A percentile compares a stretch with the other conserved stretches of the same genome.
Conservation (phyloP, 1,284 basidiomycete species). For the Malassezia psittaci region DNA sequence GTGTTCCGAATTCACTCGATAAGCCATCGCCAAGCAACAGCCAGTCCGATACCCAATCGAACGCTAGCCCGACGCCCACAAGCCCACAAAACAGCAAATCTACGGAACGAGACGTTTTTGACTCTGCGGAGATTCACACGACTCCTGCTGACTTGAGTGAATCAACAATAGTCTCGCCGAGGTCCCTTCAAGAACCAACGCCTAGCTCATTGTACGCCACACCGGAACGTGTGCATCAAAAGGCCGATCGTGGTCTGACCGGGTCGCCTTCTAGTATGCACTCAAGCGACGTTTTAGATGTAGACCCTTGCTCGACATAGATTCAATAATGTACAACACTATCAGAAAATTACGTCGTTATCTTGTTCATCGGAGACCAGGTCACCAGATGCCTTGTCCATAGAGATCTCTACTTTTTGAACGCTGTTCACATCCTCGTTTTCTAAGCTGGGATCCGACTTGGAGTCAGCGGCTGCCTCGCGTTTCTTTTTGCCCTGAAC, state of each 20-base stretch:
- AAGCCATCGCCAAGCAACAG: slow-evolving; percentile 1
- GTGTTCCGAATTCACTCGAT: slow-evolving; percentile 8
- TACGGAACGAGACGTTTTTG: background rate
- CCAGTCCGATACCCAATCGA: slow-evolving; percentile 3
- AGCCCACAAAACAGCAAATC: background rate
- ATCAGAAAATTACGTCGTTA: slow-evolving; percentile 45
- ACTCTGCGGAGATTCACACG: background rate
- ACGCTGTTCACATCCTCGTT: slow-evolving; percentile 7
- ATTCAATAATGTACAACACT: background rate
- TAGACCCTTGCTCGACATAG: background rate
- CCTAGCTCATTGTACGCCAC: background rate
- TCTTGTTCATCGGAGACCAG: slow-evolving; percentile 41
- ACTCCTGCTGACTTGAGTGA: background rate
- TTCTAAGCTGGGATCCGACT: slow-evolving; percentile 14
- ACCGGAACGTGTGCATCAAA: background rate
- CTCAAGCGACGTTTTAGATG: background rate
- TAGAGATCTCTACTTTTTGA: slow-evolving; percentile 5
- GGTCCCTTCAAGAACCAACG: background rate
- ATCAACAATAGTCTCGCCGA: background rate
- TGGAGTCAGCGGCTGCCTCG: slow-evolving; percentile 5
- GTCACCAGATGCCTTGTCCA: slow-evolving; percentile 21
- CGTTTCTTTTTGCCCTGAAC: slow-evolving; percentile 38
- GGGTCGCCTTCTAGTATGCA: slow-evolving; percentile 2
- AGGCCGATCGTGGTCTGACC: background rate
- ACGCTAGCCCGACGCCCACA: background rate